Percentiles rank a stretch among this genome's conserved stretches.
Evolutionary conservation across 1,139 yeast genomes (phyloP).

Genomic region (Debaryomycetaceae sp.): DNA sequence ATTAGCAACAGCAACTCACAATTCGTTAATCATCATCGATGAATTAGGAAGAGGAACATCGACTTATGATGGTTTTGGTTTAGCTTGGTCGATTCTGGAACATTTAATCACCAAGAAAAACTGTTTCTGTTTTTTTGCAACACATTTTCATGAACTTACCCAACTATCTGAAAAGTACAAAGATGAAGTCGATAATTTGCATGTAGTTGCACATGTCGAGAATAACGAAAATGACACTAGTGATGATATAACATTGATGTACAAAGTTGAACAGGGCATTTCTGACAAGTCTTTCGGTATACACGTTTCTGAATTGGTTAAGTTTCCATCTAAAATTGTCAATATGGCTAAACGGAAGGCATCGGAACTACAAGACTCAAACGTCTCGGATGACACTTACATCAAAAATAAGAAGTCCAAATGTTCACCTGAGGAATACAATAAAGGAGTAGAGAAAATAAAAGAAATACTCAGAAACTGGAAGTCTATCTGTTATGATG

Average conservation of each 20-base stretch:
- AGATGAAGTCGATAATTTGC: slow-evolving; percentile 67
- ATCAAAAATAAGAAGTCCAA: slow-evolving; percentile 48
- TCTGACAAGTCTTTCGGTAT: slow-evolving; percentile 96
- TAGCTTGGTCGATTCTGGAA: slow-evolving; percentile 95
- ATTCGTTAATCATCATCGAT: slow-evolving; percentile 87
- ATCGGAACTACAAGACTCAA: slow-evolving; percentile 72
- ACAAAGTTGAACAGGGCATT: slow-evolving; percentile 88
- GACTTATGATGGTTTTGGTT: slow-evolving; percentile 95
- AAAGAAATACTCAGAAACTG: slow-evolving; percentile 58
- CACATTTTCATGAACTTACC: slow-evolving; percentile 95
- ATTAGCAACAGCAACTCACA: slow-evolving; percentile 76
- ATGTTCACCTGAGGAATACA: slow-evolving; percentile 52
- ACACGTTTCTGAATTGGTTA: slow-evolving; percentile 93
- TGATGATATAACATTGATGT: slow-evolving; percentile 81
- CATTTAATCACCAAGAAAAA: slow-evolving; percentile 66
- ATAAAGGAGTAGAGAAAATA: slow-evolving; percentile 54
- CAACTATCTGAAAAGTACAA: slow-evolving; percentile 61
- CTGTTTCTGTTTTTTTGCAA: slow-evolving; percentile 88
- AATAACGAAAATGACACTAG: slow-evolving; percentile 29
- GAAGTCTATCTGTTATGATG: slow-evolving; percentile 49
- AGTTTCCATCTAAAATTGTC: slow-evolving; percentile 84
- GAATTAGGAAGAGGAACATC: slow-evolving; percentile 96
- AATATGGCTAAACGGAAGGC: slow-evolving; percentile 96
- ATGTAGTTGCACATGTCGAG: slow-evolving; percentile 90
- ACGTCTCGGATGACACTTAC: slow-evolving; percentile 36